Conservation (phyloP, 1,284 basidiomycete species). For the Xanthoconium separans region DNA sequence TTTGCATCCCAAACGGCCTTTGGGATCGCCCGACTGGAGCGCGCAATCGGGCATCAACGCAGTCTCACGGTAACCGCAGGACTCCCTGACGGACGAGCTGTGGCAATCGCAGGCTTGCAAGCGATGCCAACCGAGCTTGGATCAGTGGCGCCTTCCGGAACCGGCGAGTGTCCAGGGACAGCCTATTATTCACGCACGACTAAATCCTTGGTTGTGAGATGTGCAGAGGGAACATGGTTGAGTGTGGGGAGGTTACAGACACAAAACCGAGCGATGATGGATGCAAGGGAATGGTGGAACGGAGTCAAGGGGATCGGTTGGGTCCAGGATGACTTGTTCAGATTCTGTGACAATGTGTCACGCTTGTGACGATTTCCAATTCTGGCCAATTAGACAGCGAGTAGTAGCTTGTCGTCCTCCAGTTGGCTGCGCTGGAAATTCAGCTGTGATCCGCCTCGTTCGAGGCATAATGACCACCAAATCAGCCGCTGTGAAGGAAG, state of each 20-base stretch:
- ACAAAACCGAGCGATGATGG: constrained; percentile 31
- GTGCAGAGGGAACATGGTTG: constrained; percentile 24
- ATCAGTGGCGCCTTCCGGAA: background rate
- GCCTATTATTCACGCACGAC: constrained; percentile 19
- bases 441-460: constrained; percentile 17
- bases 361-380: constrained; percentile 19
- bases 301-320: constrained; percentile 31
- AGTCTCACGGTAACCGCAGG: constrained; percentile 43
- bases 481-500: constrained; percentile 17
- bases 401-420: constrained; percentile 1
- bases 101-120: constrained; percentile 23
- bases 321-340: constrained; percentile 14
- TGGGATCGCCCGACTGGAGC: constrained; percentile 55
- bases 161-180: constrained; percentile 8
- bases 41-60: constrained; percentile 54
- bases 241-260: constrained; percentile 30
- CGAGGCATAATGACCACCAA: constrained; percentile 23
- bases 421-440: constrained; percentile 10
- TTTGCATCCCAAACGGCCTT: constrained; percentile 58
- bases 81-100: constrained; percentile 42
- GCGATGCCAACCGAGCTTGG: constrained; percentile 7
- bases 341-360: constrained; percentile 18
- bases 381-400: background rate
- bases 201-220: constrained; percentile 22
- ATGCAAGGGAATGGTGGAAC: constrained; percentile 37